A percentile compares a stretch with the other conserved stretches of the same genome.
These are phyloP conservation scores for Paratrimastix pyriformis DNA, from an alignment of 78 protist genomes.

Conservation along the genomic window DNA sequence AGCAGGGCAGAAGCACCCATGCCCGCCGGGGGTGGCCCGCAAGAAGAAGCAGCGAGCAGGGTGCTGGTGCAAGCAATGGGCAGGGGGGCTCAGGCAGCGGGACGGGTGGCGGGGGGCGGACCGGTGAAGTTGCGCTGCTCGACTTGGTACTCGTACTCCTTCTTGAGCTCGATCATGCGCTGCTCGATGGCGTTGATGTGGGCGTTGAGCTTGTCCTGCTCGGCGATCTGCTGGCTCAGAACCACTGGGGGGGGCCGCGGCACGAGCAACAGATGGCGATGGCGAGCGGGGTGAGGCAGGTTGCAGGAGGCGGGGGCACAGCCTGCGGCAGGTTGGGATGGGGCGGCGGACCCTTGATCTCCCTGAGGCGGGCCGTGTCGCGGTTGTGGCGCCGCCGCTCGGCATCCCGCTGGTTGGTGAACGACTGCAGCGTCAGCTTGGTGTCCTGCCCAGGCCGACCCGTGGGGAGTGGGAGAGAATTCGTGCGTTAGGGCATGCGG, in stretches of 20 bases:
- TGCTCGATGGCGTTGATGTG: constrained; percentile 44
- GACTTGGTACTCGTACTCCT: constrained; percentile 39
- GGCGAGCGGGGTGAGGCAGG: neutral
- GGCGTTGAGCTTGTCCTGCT: constrained; percentile 46
- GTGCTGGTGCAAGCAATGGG: neutral
- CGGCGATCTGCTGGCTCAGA: constrained; percentile 36
- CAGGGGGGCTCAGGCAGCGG: too few species aligned
- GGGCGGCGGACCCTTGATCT: neutral
- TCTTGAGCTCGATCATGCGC: constrained; percentile 48
- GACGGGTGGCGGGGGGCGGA: too few species aligned
- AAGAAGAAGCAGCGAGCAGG: neutral
- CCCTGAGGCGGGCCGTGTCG: neutral
- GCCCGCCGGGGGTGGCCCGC: neutral
- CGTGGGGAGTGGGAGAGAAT: neutral
- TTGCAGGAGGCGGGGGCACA: neutral
- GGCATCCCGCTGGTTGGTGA: constrained; percentile 14
- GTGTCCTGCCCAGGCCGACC: constrained; percentile 29
- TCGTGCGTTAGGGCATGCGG: constrained; percentile 7
- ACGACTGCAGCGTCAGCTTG: constrained; percentile 7
- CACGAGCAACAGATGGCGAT: neutral
- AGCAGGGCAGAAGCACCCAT: neutral
- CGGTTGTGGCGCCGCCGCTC: constrained; percentile 8
- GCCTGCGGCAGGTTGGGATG: neutral
- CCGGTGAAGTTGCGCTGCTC: constrained; percentile 50
- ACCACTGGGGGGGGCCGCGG: neutral